These are phyloP conservation scores for Galerina marginata DNA, from an alignment of 768 basidiomycete genomes.

Conservation along the genomic window DNA sequence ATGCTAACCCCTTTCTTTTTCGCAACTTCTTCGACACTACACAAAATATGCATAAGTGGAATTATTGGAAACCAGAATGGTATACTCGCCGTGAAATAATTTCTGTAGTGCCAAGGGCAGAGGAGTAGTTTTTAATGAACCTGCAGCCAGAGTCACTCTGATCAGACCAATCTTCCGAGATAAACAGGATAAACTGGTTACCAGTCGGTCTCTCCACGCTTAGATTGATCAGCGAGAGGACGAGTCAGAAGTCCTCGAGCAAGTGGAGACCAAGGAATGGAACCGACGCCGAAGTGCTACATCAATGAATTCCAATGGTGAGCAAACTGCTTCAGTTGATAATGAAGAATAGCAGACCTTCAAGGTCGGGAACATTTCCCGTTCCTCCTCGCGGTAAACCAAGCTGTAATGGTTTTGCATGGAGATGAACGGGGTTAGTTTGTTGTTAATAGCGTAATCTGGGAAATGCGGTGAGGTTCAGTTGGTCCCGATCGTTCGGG, in stretches of 20 bases:
- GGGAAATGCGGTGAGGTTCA: background rate
- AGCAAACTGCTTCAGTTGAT: background rate
- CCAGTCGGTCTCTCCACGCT: constrained; percentile 44
- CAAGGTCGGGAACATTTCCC: constrained; percentile 63
- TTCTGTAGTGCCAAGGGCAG: constrained; percentile 31
- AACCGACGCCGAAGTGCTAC: constrained; percentile 57
- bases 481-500: background rate
- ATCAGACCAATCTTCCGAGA: no score
- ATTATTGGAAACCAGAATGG: background rate
- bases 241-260: constrained; percentile 57
- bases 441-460: constrained; percentile 67
- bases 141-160: background rate
- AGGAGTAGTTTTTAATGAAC: constrained; percentile 18
- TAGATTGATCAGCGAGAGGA: constrained; percentile 44
- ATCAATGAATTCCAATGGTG: background rate
- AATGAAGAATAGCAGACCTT: constrained; percentile 37
- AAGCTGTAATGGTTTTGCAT: constrained; percentile 72
- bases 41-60: background rate
- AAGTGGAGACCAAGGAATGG: constrained; percentile 66
- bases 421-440: constrained; percentile 63
- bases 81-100: constrained; percentile 42
- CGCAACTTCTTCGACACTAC: constrained; percentile 58
- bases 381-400: constrained; percentile 67
- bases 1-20: constrained; percentile 56
- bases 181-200: constrained; percentile 17